Percentiles rank a stretch among this genome's conserved stretches.
phyloP scores from a whole-genome alignment of 495 filamentous ascomycete genomes.

The Xylaria flabelliformis region DNA sequence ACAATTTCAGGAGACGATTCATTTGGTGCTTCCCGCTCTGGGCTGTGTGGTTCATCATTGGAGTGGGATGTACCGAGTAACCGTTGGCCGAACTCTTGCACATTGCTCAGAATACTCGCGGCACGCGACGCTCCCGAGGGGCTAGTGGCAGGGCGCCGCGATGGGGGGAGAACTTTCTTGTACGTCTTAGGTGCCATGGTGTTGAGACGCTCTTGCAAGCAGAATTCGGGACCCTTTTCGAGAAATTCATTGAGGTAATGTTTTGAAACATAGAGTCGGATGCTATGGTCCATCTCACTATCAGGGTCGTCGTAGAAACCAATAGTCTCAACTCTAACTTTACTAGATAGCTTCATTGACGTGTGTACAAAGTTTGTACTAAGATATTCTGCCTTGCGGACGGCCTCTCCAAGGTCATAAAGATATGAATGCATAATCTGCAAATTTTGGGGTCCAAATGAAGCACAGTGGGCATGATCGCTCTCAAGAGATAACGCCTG shows the following conservation, averaged over 20 bases:
- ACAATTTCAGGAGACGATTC: conserved; percentile 46
- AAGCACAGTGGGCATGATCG: conserved; percentile 63
- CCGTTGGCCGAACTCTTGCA: conserved; percentile 35
- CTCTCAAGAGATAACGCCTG: conserved; percentile 62
- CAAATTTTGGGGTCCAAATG: conserved; percentile 61
- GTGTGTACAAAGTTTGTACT: conserved; percentile 48
- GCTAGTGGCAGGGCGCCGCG: conserved; percentile 25
- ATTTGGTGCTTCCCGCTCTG: conserved; percentile 12
- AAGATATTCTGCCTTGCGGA: conserved; percentile 50
- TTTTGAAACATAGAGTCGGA: conserved; percentile 62
- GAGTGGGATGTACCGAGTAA: conserved; percentile 31
- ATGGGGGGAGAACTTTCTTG: conserved; percentile 13
- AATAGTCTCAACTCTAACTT: conserved; percentile 64
- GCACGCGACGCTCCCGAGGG: conserved; percentile 27
- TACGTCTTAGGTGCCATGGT: conserved; percentile 36
- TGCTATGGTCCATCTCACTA: conserved; percentile 48
- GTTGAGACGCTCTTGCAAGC: conserved; percentile 49
- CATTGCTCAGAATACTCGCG: conserved; percentile 33
- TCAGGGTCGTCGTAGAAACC: conserved; percentile 66
- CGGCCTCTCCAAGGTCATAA: conserved; percentile 52
- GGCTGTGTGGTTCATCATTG: conserved; percentile 7
- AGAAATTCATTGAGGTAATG: conserved; percentile 58
- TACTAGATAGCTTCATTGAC: conserved; percentile 53
- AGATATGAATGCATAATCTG: conserved; percentile 58
- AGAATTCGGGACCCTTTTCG: conserved; percentile 50